Conservation (phyloP, 768 basidiomycete genomes). For the Termitomyces sp. region DNA sequence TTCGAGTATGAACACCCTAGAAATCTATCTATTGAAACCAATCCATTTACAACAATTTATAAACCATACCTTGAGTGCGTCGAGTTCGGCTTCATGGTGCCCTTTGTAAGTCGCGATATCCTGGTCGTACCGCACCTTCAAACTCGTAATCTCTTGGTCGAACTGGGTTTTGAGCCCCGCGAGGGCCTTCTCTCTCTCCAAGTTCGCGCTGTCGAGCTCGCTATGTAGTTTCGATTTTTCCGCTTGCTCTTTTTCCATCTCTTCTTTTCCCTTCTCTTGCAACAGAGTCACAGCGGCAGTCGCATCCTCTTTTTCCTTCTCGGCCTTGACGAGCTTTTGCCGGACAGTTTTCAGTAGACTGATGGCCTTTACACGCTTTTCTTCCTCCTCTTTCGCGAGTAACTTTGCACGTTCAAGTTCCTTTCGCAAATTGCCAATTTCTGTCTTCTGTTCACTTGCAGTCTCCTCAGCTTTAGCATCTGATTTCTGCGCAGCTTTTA, state of each 20-base stretch:
- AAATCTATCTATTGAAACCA: conserved; percentile 6
- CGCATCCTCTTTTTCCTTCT: conserved; percentile 87
- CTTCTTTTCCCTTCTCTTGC: conserved; percentile 50
- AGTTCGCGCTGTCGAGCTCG: conserved; percentile 57
- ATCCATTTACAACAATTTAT: not conserved
- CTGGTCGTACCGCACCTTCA: conserved; percentile 69
- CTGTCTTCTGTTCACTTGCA: conserved; percentile 42
- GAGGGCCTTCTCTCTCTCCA: conserved; percentile 59
- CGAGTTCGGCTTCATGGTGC: conserved; percentile 74
- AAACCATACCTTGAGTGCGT: conserved; percentile 61
- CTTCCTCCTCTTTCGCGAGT: conserved; percentile 88
- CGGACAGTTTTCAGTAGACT: conserved; percentile 91
- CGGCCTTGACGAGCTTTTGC: conserved; percentile 93
- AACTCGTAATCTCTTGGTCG: conserved; percentile 59
- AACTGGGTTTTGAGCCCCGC: conserved; percentile 59
- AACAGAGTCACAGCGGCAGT: conserved; percentile 48
- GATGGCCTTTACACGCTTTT: conserved; percentile 93
- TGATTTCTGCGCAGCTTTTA: conserved; percentile 52
- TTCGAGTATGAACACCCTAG: conserved; percentile 67
- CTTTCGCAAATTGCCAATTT: conserved; percentile 52
- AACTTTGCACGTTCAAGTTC: conserved; percentile 61
- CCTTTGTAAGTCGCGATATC: conserved; percentile 61
- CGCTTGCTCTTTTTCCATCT: conserved; percentile 48
- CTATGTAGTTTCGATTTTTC: conserved; percentile 52
- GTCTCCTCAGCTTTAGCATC: conserved; percentile 45